Percentiles rank a stretch among this genome's conserved stretches.
phyloP scores from a whole-genome alignment of 106 monocot species.

The Phalaenopsis equestris region DNA sequence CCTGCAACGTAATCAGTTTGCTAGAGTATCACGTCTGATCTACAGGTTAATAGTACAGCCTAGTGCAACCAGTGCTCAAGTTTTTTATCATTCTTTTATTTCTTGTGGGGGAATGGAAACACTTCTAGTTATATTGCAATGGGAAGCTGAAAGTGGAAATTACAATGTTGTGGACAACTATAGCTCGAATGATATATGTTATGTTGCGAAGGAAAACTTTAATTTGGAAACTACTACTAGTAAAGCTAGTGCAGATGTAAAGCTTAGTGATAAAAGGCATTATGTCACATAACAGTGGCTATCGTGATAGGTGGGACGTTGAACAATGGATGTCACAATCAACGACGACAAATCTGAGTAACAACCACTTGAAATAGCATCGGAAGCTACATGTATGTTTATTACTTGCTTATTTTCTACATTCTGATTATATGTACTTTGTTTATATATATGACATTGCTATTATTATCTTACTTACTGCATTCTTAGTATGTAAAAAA shows the following conservation, averaged over 20 bases:
- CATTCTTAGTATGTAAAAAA: too few relatives aligned
- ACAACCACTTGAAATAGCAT: too few relatives aligned
- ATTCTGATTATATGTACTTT: too few relatives aligned
- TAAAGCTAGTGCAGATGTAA: slow-evolving; percentile 12
- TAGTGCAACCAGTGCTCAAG: slow-evolving; percentile 56
- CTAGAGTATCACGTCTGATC: slow-evolving; percentile 85
- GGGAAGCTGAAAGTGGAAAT: slow-evolving; percentile 74
- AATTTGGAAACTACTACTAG: slow-evolving; percentile 10
- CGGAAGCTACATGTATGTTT: too few relatives aligned
- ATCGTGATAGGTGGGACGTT: slow-evolving; percentile 14
- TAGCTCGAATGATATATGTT: slow-evolving; percentile 9
- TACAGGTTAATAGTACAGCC: slow-evolving; percentile 91
- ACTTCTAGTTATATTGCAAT: slow-evolving; percentile 83
- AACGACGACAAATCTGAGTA: too few relatives aligned
- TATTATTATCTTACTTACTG: too few relatives aligned
- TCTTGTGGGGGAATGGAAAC: slow-evolving; percentile 80
- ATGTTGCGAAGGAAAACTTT: slow-evolving; percentile 11
- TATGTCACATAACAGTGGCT: not conserved
- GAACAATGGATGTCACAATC: slow-evolving; percentile 3
- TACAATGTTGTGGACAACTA: slow-evolving; percentile 32
- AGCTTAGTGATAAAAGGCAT: not conserved
- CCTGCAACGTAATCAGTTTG: slow-evolving; percentile 94
- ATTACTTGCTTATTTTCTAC: too few relatives aligned
- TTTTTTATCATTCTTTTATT: slow-evolving; percentile 82
- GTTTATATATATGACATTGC: too few relatives aligned